Evolutionary conservation across 768 basidiomycete genomes (phyloP).

Genomic region (Hygrophorus pudorinus): DNA sequence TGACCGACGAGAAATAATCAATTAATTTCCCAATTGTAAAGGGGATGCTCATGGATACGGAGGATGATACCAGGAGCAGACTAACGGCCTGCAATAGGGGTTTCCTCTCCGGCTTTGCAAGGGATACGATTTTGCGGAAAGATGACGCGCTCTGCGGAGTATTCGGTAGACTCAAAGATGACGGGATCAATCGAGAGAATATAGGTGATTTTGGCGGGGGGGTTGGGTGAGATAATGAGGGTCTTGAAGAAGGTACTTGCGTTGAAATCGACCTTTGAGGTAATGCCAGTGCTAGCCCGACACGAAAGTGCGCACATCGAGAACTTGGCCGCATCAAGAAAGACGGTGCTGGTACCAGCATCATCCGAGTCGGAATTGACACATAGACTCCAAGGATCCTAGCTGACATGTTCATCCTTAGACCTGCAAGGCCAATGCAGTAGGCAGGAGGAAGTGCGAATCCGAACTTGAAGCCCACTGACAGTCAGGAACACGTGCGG

Average conservation of each 20-base stretch:
- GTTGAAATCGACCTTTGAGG: background rate
- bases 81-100: constrained; percentile 69
- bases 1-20: constrained; percentile 74
- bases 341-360: no score
- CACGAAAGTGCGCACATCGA: no score
- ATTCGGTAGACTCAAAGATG: constrained; percentile 19
- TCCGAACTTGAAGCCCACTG: no score
- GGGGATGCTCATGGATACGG: constrained; percentile 88
- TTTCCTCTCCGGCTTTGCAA: constrained; percentile 77
- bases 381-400: no score
- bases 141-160: constrained; percentile 44
- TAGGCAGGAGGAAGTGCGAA: no score
- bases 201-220: constrained; percentile 9
- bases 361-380: no score
- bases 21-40: constrained; percentile 91
- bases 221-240: background rate
- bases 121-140: constrained; percentile 60
- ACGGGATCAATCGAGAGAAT: constrained; percentile 15
- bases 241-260: background rate
- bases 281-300: no score
- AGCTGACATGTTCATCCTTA: no score
- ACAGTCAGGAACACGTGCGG: no score
- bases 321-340: no score
- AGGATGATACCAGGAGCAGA: constrained; percentile 75
- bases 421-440: no score